Evolutionary conservation across 2,329 filamentous ascomycete genomes (phyloP), one percentile per base, ranked within the genome.

Genomic region (Ophiostoma tasmaniense): DNA sequence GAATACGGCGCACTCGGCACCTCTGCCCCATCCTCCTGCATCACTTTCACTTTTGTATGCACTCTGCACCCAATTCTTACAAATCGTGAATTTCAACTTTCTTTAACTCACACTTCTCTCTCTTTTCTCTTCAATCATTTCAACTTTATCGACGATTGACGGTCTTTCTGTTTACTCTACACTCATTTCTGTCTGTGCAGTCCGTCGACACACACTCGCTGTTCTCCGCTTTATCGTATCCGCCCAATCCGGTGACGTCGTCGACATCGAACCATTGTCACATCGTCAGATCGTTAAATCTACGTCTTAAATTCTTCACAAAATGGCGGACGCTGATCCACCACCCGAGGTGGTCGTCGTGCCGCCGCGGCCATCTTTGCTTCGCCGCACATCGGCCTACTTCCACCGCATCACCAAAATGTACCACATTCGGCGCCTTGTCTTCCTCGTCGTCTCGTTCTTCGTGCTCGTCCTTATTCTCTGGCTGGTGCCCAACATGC

Each of bases 401-500:
- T 67, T 28, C 61, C 33, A 42, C 30, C 61, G 61, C 33, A 30
- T 64, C 22, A 22, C 62, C 42, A 71, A 71, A n/a, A 84, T 84
- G 82, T 80, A 79, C 72, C 80, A 81, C 76, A 71, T 85, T 66
- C 83, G 82, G 37, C 81, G 81, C 66, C 74, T 81, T 72, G 76
- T 78, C 69, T 76, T 82, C 66, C 73, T 79, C 65, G 73, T 73
- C 35, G 62, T 67, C 69, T 77, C 68, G 52, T 45, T 79, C 67
- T 66, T 73, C 67, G 70, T 67, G 1, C 74, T 86, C 73, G 78
- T 83, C 70, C 80, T 87, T 72, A 70, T 81, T 66, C 77, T 84
- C 65, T 83, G 81, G 75, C 77, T 82, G 37, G 75, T 90, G 7
- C 83, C 86, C 62, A 80, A 81, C 67, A 76, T 82, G 61, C 82